Conservation (phyloP, 202 grass and related monocot species). For the Zoysia matrella region DNA sequence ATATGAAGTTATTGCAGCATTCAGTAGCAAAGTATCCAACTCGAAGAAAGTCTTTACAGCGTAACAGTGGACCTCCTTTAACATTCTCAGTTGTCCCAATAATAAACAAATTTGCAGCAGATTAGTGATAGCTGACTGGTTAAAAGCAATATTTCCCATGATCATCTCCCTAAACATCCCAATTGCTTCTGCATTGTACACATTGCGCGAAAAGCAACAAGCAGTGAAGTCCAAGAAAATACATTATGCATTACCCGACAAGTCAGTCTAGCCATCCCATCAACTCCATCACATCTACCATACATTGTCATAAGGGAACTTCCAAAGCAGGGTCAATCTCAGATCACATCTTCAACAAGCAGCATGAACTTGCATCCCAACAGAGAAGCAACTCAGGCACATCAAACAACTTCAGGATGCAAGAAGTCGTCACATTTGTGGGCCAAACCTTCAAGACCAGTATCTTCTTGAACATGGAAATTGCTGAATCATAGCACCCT, state of each 20-base stretch:
- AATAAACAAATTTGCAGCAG: slow-evolving; percentile 60
- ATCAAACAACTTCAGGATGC: slow-evolving; percentile 66
- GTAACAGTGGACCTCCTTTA: slow-evolving; percentile 67
- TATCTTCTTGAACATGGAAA: slow-evolving; percentile 56
- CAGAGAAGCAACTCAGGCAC: slow-evolving; percentile 37
- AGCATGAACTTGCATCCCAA: slow-evolving; percentile 69
- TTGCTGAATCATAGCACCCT: slow-evolving; percentile 32
- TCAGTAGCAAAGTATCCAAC: slow-evolving; percentile 55
- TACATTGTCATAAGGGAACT: slow-evolving; percentile 70
- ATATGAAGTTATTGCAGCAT: slow-evolving; percentile 75
- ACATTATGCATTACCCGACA: slow-evolving; percentile 56
- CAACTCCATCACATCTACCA: slow-evolving; percentile 61
- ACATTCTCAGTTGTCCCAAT: slow-evolving; percentile 46
- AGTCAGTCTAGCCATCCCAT: slow-evolving; percentile 57
- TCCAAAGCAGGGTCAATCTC: slow-evolving; percentile 54
- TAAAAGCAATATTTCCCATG: slow-evolving; percentile 41
- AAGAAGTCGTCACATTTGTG: slow-evolving; percentile 56
- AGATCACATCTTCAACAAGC: slow-evolving; percentile 68
- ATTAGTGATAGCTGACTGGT: slow-evolving; percentile 55
- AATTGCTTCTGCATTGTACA: slow-evolving; percentile 51
- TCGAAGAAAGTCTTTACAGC: slow-evolving; percentile 51
- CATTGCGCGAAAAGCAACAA: slow-evolving; percentile 65
- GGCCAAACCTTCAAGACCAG: slow-evolving; percentile 56
- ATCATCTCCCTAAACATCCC: slow-evolving; percentile 59
- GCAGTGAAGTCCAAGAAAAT: slow-evolving; percentile 50